These are phyloP conservation scores for Neoboletus subvelutipes DNA, from an alignment of 768 basidiomycete genomes.

Conservation along the genomic window DNA sequence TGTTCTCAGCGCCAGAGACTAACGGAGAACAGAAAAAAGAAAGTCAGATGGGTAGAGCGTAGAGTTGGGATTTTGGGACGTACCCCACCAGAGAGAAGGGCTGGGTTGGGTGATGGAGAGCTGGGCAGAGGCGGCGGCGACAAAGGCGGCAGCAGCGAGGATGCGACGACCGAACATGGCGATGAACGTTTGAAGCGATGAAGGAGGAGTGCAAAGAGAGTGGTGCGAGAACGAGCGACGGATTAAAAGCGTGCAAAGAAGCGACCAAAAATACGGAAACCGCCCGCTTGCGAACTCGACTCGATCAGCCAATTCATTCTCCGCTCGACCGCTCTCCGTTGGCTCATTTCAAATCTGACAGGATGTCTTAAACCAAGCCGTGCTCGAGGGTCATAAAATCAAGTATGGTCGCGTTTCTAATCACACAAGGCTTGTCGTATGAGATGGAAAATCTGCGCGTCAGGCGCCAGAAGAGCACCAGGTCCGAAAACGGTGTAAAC, in stretches of 20 bases:
- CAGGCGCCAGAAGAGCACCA: not conserved
- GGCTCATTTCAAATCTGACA: too few species aligned
- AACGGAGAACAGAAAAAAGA: not conserved
- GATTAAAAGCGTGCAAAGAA: constrained; percentile 4
- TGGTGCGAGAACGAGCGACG: constrained; percentile 28
- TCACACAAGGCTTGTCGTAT: not conserved
- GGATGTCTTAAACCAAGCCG: too few species aligned
- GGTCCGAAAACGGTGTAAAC: not conserved
- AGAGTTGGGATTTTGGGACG: constrained; percentile 22
- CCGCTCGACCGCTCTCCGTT: constrained; percentile 12
- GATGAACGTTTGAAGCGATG: not conserved
- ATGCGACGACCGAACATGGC: constrained; percentile 37
- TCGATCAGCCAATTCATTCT: constrained; percentile 23
- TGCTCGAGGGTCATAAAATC: not conserved
- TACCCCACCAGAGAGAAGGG: constrained; percentile 60
- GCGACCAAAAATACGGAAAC: constrained; percentile 10
- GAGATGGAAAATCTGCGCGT: not conserved
- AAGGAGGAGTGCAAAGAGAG: constrained; percentile 11
- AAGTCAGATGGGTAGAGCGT: not conserved
- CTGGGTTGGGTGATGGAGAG: constrained; percentile 48
- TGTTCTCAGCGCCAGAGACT: constrained; percentile 61
- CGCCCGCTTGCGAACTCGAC: not conserved
- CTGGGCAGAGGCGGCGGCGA: constrained; percentile 36
- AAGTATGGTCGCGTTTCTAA: not conserved
- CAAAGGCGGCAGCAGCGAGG: constrained; percentile 39